phyloP scores from a whole-genome alignment of 148 eudicot species.

The Arbutus unedo region DNA sequence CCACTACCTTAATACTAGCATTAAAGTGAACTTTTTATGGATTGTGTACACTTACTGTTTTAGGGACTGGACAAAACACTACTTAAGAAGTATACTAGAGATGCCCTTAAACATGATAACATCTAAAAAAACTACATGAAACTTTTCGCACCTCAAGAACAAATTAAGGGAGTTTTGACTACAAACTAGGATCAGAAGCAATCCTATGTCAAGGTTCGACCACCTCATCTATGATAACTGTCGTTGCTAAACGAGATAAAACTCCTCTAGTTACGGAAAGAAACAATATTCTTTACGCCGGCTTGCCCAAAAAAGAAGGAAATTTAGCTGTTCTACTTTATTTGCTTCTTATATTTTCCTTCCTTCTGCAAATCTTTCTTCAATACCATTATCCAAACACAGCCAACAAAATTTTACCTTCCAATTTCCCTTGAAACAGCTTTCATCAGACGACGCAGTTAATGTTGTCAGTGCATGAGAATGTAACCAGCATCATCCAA shows the following conservation, averaged over 20 bases:
- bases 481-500: slow-evolving; percentile 54
- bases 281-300: neutral
- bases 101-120: neutral
- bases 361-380: neutral
- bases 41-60: too few species aligned
- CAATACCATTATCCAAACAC: neutral
- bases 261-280: neutral
- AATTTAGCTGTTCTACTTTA: neutral
- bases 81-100: too few species aligned
- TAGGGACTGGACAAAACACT: too few species aligned
- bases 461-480: slow-evolving; percentile 40
- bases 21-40: too few species aligned
- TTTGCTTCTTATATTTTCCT: neutral
- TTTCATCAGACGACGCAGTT: neutral
- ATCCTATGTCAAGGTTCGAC: neutral
- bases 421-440: neutral
- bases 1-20: too few species aligned
- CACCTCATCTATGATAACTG: neutral
- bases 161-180: neutral
- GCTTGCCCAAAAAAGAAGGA: neutral
- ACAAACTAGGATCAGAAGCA: neutral
- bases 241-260: neutral
- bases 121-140: neutral
- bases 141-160: neutral
- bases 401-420: neutral